Percentiles rank a stretch among this genome's conserved stretches.
These are phyloP conservation scores for Aspergillus ibericus DNA, from an alignment of 2,329 filamentous ascomycete species.

Conservation along the genomic window DNA sequence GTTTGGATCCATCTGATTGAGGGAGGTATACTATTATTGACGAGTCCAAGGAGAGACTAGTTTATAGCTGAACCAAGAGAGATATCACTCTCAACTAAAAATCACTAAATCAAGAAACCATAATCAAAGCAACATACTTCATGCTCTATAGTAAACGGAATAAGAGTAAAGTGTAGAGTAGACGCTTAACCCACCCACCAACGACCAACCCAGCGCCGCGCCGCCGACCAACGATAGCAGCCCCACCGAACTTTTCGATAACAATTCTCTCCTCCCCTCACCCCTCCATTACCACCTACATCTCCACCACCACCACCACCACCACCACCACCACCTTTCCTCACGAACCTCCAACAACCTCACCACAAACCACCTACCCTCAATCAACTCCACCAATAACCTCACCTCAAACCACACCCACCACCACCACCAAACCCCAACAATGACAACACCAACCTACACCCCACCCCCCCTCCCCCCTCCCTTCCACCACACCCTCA, in stretches of 20 bases:
- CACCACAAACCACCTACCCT: background rate
- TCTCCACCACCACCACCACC: background rate
- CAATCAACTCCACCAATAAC: background rate
- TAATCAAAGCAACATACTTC: no score
- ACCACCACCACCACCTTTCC: no score
- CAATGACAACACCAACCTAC: background rate
- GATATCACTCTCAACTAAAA: no score
- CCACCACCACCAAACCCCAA: background rate
- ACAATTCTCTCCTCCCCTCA: background rate
- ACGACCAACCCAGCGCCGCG: no score
- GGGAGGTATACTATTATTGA: no score
- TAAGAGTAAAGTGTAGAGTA: no score
- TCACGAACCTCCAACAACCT: background rate
- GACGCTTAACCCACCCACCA: no score
- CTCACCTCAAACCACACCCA: background rate
- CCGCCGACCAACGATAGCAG: background rate
- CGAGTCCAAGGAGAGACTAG: no score
- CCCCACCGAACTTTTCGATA: background rate
- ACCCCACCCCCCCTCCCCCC: conserved; percentile 52
- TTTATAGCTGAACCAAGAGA: no score
- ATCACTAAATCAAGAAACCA: no score
- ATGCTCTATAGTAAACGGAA: no score
- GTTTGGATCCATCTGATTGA: no score
- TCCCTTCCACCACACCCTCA: conserved; percentile 57
- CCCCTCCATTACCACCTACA: background rate